Base-by-base conservation (phyloP, 2,329 filamentous ascomycete genomes). In the Botrytis porri region DNA sequence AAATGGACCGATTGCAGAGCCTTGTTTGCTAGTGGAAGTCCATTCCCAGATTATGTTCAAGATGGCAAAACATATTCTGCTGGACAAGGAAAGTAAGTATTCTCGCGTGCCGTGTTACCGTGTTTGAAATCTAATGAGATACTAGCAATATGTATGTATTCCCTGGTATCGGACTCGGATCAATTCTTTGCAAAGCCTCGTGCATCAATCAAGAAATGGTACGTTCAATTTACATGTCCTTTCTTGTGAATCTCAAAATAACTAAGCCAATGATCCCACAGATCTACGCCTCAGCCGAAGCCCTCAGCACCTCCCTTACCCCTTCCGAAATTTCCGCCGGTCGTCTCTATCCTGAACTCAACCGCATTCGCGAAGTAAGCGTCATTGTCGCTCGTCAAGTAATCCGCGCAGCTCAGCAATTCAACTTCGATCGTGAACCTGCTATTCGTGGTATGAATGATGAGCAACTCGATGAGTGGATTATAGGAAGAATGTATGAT, bases 111-210 rank as follows among this genome's bases (percentile, higher is more conserved):
- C 25, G 32, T 51, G 32, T 43, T 64, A 4, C 43, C 4, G 2
- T 8, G 4, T 57, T 25, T 57, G 48, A 18, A 54, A 67, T 60
- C 61, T 75, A 59, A 77, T 60, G 16, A 59, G 16, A 57, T 39
- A 95, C 92, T 83, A 97, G 97, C 84, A 97, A 97, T 82, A 93
- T 91, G 10, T 92, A 93, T 61, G 91, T 92, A 18, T 97, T 97
- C 81, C 94, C 94, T 0, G 93, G 93, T 1, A 95, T 97, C 74
- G 94, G 93, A 0, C 89, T 97, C 1, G 94, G 93, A 18, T 88
- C 88, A 5, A 88, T 97, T 3, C 87, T 97, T 2, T 90, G 86
- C 64, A 89, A 93, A 45, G 86, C 92, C 5, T 85, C 84, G 22
- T 85, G 89, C 3, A 84, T 97, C 37, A 77, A 69, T 41, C 76